phyloP scores from a whole-genome alignment of 2,329 filamentous ascomycete genomes.

The Clonostachys solani region DNA sequence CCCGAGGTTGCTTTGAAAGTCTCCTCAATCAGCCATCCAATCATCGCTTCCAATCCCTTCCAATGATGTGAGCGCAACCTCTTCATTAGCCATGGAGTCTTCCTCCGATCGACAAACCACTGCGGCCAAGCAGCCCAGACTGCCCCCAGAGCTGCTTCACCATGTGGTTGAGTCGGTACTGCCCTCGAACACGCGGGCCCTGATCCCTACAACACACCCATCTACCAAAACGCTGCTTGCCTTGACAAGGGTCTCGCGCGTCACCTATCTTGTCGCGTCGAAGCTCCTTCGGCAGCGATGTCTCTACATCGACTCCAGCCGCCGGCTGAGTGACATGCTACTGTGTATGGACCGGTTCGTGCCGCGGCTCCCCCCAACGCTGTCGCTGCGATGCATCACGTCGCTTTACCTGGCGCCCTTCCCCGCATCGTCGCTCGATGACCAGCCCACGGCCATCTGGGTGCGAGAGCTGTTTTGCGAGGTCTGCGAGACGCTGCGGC shows the following conservation, averaged over 20 bases:
- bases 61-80: too few species aligned
- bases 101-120: not conserved
- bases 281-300: conserved; percentile 38
- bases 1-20: too few species aligned
- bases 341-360: conserved; percentile 23
- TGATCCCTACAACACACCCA: conserved; percentile 30
- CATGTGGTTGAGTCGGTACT: conserved; percentile 26
- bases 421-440: conserved; percentile 20
- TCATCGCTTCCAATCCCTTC: too few species aligned
- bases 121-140: conserved; percentile 4
- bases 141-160: conserved; percentile 27
- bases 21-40: too few species aligned
- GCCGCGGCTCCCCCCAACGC: conserved; percentile 16
- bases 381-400: conserved; percentile 26
- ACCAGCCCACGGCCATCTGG: conserved; percentile 31
- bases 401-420: conserved; percentile 36
- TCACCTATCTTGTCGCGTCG: conserved; percentile 32
- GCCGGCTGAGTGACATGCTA: conserved; percentile 25
- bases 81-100: too few species aligned
- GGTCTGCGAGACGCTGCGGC: conserved; percentile 30
- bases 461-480: conserved; percentile 36
- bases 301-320: conserved; percentile 33
- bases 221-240: conserved; percentile 37
- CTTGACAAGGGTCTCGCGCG: conserved; percentile 35
- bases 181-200: conserved; percentile 17